These are phyloP conservation scores for Didymella arachidicola DNA, from an alignment of 2,329 filamentous ascomycete genomes.

Conservation along the genomic window DNA sequence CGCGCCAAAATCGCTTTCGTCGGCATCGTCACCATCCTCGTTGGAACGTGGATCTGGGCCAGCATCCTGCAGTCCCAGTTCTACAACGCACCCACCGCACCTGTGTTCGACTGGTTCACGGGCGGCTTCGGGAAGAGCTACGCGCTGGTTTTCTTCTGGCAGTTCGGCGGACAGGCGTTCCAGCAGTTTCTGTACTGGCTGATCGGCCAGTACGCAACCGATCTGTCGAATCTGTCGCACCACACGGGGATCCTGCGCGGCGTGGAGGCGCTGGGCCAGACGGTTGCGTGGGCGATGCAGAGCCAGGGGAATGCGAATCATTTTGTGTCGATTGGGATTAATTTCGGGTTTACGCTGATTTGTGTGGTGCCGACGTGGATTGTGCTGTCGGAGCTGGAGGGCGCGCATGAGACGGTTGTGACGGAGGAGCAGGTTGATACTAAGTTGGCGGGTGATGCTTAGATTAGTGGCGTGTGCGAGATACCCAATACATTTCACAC, in stretches of 20 bases:
- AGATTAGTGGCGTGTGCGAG: neutral
- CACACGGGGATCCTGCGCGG: slow-evolving; percentile 49
- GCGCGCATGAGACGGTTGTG: slow-evolving; percentile 40
- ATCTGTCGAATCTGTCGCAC: slow-evolving; percentile 43
- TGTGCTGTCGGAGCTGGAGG: slow-evolving; percentile 42
- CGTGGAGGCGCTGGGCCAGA: slow-evolving; percentile 47
- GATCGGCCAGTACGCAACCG: slow-evolving; percentile 47
- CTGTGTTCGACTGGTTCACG: slow-evolving; percentile 46
- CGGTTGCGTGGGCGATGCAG: slow-evolving; percentile 50
- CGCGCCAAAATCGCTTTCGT: slow-evolving; percentile 42
- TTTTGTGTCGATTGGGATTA: slow-evolving; percentile 48
- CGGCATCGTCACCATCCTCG: slow-evolving; percentile 40
- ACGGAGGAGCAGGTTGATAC: slow-evolving; percentile 28
- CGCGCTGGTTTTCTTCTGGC: slow-evolving; percentile 48
- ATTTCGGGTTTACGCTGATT: slow-evolving; percentile 45
- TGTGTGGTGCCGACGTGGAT: slow-evolving; percentile 48
- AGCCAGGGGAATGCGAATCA: slow-evolving; percentile 47
- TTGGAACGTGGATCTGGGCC: slow-evolving; percentile 50
- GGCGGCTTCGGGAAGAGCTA: slow-evolving; percentile 47
- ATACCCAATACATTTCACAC: slow-evolving; percentile 19
- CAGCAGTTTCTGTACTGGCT: slow-evolving; percentile 50
- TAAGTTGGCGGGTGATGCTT: slow-evolving; percentile 18
- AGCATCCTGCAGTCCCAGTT: slow-evolving; percentile 44
- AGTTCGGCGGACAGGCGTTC: slow-evolving; percentile 48
- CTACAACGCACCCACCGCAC: slow-evolving; percentile 37